Percentiles rank a stretch among this genome's conserved stretches.
These are phyloP conservation scores for Fistulinella prunicolor DNA, from an alignment of 768 basidiomycete species.

Conservation along the genomic window DNA sequence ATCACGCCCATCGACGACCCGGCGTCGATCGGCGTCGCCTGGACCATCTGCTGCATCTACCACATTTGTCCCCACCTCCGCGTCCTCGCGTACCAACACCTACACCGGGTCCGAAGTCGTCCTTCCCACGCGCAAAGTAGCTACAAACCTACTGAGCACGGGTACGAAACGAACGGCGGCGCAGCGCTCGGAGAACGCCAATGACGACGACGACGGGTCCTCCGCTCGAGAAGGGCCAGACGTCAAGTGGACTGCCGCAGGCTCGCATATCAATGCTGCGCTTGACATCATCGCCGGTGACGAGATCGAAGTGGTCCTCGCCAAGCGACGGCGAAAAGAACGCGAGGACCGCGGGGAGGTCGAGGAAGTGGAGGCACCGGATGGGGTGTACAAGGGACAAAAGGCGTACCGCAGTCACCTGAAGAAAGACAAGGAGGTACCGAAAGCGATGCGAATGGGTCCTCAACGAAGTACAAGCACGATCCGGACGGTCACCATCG, in stretches of 20 bases:
- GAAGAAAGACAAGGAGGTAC: slow-evolving; percentile 78
- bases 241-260: slow-evolving; percentile 74
- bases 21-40: slow-evolving; percentile 68
- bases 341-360: slow-evolving; percentile 48
- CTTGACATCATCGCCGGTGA: slow-evolving; percentile 81
- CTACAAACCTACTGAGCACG: slow-evolving; percentile 71
- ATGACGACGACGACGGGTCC: slow-evolving; percentile 45
- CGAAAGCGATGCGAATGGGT: slow-evolving; percentile 84
- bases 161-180: slow-evolving; percentile 65
- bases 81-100: slow-evolving; percentile 20
- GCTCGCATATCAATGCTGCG: slow-evolving; percentile 70
- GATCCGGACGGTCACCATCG: slow-evolving; percentile 90
- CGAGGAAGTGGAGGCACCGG: slow-evolving; percentile 55
- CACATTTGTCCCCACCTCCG: slow-evolving; percentile 14
- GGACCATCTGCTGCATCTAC: slow-evolving; percentile 36
- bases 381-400: slow-evolving; percentile 85
- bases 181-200: slow-evolving; percentile 41
- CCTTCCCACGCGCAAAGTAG: slow-evolving; percentile 66
- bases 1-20: slow-evolving; percentile 68
- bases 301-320: slow-evolving; percentile 72
- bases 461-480: slow-evolving; percentile 75
- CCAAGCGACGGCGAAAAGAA: slow-evolving; percentile 62
- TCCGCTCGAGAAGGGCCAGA: slow-evolving; percentile 47
- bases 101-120: slow-evolving; percentile 58
- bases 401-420: slow-evolving; percentile 78